Conservation (phyloP, 768 basidiomycete genomes). For the Podaxis sp. region DNA sequence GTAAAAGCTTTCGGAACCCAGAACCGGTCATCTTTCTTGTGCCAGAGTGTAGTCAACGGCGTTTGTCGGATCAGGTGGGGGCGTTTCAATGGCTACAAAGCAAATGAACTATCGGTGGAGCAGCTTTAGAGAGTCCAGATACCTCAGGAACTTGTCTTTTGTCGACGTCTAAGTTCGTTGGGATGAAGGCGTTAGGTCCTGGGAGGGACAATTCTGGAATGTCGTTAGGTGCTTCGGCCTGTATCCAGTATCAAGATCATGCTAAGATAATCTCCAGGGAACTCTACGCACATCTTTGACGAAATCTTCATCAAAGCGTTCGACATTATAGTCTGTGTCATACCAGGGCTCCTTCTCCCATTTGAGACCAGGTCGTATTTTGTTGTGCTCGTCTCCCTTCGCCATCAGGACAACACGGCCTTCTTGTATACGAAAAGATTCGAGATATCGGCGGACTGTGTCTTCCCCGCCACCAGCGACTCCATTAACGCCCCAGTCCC, state of each 20-base stretch:
- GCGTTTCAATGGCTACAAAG: conserved; percentile 62
- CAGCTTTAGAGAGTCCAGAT: conserved; percentile 16
- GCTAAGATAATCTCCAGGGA: conserved; percentile 6
- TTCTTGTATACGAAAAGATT: conserved; percentile 54
- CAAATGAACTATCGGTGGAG: conserved; percentile 13
- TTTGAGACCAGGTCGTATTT: conserved; percentile 36
- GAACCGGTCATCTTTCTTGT: conserved; percentile 97
- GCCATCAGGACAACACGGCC: conserved; percentile 79
- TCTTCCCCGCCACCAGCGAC: conserved; percentile 41
- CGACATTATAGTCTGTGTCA: conserved; percentile 83
- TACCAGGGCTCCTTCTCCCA: conserved; percentile 92
- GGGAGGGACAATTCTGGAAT: conserved; percentile 77
- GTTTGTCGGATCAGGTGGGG: conserved; percentile 79
- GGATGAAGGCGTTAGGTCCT: conserved; percentile 87
- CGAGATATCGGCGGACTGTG: conserved; percentile 63
- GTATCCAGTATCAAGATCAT: conserved; percentile 10
- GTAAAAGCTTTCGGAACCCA: conserved; percentile 90
- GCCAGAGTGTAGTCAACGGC: conserved; percentile 76
- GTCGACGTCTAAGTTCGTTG: conserved; percentile 80
- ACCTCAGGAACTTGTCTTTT: conserved; percentile 71
- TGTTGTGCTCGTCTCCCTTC: conserved; percentile 62
- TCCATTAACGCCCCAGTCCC: conserved; percentile 64
- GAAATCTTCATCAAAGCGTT: conserved; percentile 65
- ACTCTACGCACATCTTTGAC: conserved; percentile 43
- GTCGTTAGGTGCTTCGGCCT: conserved; percentile 68